phyloP scores from a whole-genome alignment of 345 rosid species.

The Hibiscus tridactylites region DNA sequence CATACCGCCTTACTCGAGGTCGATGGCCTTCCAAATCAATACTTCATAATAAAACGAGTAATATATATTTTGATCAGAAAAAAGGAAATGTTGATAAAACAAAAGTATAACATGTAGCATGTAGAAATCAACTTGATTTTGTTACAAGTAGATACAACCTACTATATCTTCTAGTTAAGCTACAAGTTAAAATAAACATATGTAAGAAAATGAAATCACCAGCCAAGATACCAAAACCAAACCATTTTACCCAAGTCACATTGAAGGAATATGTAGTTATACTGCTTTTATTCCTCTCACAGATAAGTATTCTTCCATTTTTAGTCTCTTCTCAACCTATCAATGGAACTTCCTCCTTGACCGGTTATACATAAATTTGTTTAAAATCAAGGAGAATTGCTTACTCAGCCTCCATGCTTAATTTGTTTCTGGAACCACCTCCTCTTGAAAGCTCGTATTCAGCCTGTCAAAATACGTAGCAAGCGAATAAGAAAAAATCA shows the following conservation, averaged over 20 bases:
- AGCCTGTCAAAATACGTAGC: constrained; percentile 44
- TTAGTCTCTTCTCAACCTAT: not conserved
- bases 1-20: constrained; percentile 83
- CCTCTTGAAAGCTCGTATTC: constrained; percentile 61
- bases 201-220: not conserved
- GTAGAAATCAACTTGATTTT: not conserved
- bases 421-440: constrained; percentile 60
- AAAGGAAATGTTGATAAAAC: not conserved
- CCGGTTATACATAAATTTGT: not conserved
- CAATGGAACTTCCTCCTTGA: not conserved
- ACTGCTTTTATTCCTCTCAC: not conserved
- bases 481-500: not conserved
- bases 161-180: not conserved
- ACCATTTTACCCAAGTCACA: not conserved
- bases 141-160: not conserved
- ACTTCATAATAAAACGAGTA: constrained; percentile 31
- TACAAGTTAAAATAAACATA: constrained; percentile 5
- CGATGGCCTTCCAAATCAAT: constrained; percentile 84
- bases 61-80: not conserved
- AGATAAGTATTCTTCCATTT: not conserved
- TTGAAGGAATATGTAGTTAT: not conserved
- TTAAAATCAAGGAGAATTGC: constrained; percentile 16
- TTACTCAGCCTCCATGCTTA: constrained; percentile 81
- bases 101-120: not conserved
- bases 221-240: not conserved